Conservation (phyloP, 1,284 basidiomycete species). For the Leccinum ponderosum region DNA sequence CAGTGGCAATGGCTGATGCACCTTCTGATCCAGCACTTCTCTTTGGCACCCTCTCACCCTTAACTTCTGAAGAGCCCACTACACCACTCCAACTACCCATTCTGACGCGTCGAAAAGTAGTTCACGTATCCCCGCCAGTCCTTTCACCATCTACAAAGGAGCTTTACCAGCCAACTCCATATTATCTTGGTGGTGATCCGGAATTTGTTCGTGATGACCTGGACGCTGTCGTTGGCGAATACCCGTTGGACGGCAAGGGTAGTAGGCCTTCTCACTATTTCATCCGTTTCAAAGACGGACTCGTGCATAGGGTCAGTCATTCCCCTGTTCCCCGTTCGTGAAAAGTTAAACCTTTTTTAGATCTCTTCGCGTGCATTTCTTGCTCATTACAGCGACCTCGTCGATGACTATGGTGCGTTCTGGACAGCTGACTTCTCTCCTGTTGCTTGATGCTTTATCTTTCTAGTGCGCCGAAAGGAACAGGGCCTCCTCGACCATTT, state of each 20-base stretch:
- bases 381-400: slow-evolving; percentile 43
- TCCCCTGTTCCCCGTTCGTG: background rate
- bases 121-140: slow-evolving; percentile 29
- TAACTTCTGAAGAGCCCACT: slow-evolving; percentile 11
- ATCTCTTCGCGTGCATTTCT: slow-evolving; percentile 42
- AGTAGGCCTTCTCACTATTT: slow-evolving; percentile 51
- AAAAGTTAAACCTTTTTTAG: slow-evolving; percentile 32
- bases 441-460: slow-evolving; percentile 8
- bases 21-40: slow-evolving; percentile 18
- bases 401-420: slow-evolving; percentile 58
- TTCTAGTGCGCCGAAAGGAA: slow-evolving; percentile 44
- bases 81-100: slow-evolving; percentile 6
- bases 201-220: slow-evolving; percentile 36
- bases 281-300: slow-evolving; percentile 56
- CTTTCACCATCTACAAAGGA: slow-evolving; percentile 40
- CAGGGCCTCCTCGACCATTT: slow-evolving; percentile 48
- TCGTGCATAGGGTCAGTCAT: slow-evolving; percentile 54
- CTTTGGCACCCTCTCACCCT: slow-evolving; percentile 22
- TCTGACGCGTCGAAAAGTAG: slow-evolving; percentile 17
- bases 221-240: slow-evolving; percentile 62
- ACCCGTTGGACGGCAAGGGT: slow-evolving; percentile 33
- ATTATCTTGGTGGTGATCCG: slow-evolving; percentile 34
- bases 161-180: slow-evolving; percentile 41
- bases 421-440: background rate
- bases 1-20: slow-evolving; percentile 17